Evolutionary conservation across 768 basidiomycete genomes (phyloP).

Genomic region (Melanogaster broomeanus): DNA sequence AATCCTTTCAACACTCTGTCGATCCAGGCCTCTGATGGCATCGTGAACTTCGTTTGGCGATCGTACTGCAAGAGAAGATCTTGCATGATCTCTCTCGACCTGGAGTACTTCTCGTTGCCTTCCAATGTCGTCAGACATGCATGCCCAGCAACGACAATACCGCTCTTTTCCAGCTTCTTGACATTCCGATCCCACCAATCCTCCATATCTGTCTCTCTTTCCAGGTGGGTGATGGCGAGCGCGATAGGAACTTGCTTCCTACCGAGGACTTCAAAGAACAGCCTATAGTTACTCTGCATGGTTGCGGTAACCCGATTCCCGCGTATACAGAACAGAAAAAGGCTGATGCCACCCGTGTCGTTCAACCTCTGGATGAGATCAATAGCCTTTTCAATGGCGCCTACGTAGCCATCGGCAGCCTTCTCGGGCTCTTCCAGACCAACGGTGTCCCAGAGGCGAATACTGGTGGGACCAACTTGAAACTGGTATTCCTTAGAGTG

Average conservation of each 20-base stretch:
- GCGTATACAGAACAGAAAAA: slow-evolving; percentile 36
- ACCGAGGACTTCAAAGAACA: slow-evolving; percentile 44
- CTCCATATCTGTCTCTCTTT: slow-evolving; percentile 32
- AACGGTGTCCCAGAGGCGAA: slow-evolving; percentile 34
- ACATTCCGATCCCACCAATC: slow-evolving; percentile 33
- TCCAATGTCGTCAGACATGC: slow-evolving; percentile 30
- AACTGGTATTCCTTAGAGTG: slow-evolving; percentile 25
- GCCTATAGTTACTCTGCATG: slow-evolving; percentile 30
- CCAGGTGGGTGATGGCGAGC: slow-evolving; percentile 41
- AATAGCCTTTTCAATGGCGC: slow-evolving; percentile 29
- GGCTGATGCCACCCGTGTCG: slow-evolving; percentile 27
- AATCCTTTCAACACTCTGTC: slow-evolving; percentile 18
- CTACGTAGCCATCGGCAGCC: slow-evolving; percentile 17
- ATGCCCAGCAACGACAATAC: slow-evolving; percentile 25
- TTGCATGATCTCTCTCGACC: slow-evolving; percentile 20
- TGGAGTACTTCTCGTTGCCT: slow-evolving; percentile 19
- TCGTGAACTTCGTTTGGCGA: slow-evolving; percentile 25
- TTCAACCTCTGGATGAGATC: slow-evolving; percentile 32
- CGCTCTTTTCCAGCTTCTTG: slow-evolving; percentile 12
- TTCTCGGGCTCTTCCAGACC: slow-evolving; percentile 30
- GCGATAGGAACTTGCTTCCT: slow-evolving; percentile 38
- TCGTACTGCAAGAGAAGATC: slow-evolving; percentile 21
- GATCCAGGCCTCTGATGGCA: slow-evolving; percentile 25
- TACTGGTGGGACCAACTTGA: slow-evolving; percentile 16
- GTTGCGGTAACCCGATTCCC: slow-evolving; percentile 29